Conservation (phyloP, 2,329 filamentous ascomycete species). For the Cytospora leucostoma region DNA sequence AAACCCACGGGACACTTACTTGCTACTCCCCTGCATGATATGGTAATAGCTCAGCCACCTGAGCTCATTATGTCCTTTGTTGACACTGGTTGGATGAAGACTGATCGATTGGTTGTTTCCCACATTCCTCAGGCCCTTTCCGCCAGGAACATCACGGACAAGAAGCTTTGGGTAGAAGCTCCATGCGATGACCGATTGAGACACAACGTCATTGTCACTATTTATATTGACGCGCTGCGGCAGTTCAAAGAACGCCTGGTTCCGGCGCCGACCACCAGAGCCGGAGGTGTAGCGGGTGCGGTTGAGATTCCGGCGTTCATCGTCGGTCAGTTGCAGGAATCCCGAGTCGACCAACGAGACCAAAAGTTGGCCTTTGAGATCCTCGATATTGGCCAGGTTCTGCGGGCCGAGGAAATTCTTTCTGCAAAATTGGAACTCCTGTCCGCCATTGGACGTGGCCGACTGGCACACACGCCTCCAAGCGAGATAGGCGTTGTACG, state of each 20-base stretch:
- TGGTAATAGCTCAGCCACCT: constrained; percentile 94
- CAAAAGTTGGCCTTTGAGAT: constrained; percentile 89
- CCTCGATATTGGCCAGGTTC: constrained; percentile 88
- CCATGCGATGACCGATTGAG: constrained; percentile 83
- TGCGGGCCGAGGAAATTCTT: constrained; percentile 94
- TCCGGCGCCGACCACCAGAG: constrained; percentile 58
- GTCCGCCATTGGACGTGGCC: constrained; percentile 55
- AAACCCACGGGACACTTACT: constrained; percentile 20
- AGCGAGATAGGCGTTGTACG: constrained; percentile 88
- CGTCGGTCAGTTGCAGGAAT: constrained; percentile 72
- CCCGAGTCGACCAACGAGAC: constrained; percentile 84
- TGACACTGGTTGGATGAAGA: constrained; percentile 85
- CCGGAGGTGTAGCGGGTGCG: constrained; percentile 63
- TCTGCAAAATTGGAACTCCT: constrained; percentile 87
- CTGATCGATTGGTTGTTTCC: constrained; percentile 90
- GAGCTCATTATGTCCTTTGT: constrained; percentile 68
- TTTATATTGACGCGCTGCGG: constrained; percentile 74
- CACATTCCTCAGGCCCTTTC: constrained; percentile 85
- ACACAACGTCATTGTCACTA: constrained; percentile 76
- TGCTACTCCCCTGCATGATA: constrained; percentile 71
- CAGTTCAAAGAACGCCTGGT: constrained; percentile 74
- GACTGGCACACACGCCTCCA: constrained; percentile 84
- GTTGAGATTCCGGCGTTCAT: constrained; percentile 70
- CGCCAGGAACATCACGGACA: constrained; percentile 67
- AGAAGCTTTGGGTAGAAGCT: constrained; percentile 96